Base-by-base conservation (phyloP, 2,329 filamentous ascomycete species). In the Phoma sp. region DNA sequence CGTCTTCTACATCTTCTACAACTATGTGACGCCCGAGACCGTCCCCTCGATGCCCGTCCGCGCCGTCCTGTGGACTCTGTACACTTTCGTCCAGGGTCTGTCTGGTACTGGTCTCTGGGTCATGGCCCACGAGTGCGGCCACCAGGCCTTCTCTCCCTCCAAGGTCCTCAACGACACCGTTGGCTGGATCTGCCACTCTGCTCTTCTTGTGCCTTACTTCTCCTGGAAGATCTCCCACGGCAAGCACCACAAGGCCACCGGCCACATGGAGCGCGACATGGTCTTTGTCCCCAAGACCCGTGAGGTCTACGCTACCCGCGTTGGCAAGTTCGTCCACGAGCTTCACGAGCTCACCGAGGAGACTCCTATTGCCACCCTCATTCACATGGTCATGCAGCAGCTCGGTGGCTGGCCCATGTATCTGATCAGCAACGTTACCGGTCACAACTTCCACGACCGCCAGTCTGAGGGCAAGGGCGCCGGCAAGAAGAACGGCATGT, bases 181-280 rank as follows among this genome's bases (percentile, higher is more conserved):
- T 54, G 93, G 93, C 70, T 97, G 91, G 90, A 77, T 96, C 74
- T 86, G 91, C 67, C 93, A 98, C 81, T 96, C 93, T 33, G 77
- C 86, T 39, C 86, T 97, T 35, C 83, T 97, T 52, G 93, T 99
- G 43, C 95, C 95, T 22, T 99, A 98, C 82, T 99, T 97, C 82
- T 96, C 91, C 74, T 99, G 95, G 95, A 96, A 99, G 82, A 93
- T 98, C 79, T 96, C 92, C 64, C 95, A 99, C 81, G 90, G 91
- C 82, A 96, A 96, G 86, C 95, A 99, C 83, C 95, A 99, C 89
- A 98, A 98, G 85, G 92, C 93, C 61, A 99, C 95, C 35, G 95
- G 93, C 68, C 86, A 99, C 83, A 88, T 99, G 80, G 92, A 96
- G 79, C 91, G 93, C 66, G 95, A 99, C 79, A 99, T 99, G 95